These are phyloP conservation scores for Trichoderma endophyticum DNA, from an alignment of 2,329 filamentous ascomycete species.

Conservation along the genomic window DNA sequence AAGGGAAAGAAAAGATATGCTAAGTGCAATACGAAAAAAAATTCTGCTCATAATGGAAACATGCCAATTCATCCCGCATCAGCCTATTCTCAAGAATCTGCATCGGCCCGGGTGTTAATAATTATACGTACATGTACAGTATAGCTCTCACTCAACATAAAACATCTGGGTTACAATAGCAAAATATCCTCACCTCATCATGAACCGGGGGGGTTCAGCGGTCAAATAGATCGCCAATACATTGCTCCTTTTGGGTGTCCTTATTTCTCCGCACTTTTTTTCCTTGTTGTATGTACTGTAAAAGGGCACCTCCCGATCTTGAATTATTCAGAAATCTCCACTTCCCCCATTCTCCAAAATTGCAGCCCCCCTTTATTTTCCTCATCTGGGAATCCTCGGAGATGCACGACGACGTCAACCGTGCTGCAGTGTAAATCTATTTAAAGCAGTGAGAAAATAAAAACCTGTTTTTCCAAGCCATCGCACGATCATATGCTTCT, in stretches of 20 bases:
- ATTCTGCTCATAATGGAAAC: background rate
- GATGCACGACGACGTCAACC: conserved; percentile 5
- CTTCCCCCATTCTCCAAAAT: background rate
- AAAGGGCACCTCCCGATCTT: background rate
- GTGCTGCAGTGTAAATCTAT: background rate
- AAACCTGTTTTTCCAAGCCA: background rate
- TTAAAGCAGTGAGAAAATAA: background rate
- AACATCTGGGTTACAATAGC: background rate
- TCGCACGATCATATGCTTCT: background rate
- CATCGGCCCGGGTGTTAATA: background rate
- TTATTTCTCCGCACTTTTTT: background rate
- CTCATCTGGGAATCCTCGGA: background rate
- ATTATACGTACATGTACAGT: background rate
- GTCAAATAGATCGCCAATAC: background rate
- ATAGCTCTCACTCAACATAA: background rate
- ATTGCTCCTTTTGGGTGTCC: background rate
- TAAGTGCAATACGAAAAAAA: background rate
- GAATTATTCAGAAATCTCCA: background rate
- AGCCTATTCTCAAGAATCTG: background rate
- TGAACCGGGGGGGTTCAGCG: background rate
- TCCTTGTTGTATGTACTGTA: background rate
- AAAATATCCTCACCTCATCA: background rate
- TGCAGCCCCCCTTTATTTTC: background rate
- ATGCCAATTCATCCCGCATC: background rate
- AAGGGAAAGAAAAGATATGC: background rate